Base-by-base conservation (phyloP, 345 rosid genomes). In the Populus deltoides region DNA sequence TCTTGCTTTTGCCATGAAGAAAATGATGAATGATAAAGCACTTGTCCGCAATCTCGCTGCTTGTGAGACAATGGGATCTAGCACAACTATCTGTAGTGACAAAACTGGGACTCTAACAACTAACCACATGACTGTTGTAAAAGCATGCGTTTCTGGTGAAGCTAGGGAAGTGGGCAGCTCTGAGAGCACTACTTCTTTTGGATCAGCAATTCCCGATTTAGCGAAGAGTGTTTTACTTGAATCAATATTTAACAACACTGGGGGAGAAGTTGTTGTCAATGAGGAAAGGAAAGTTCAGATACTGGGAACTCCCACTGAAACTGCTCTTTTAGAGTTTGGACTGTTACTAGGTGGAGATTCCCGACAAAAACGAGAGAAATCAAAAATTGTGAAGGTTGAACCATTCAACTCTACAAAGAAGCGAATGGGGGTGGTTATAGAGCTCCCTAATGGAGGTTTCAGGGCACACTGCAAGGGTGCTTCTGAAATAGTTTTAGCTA, bases 21-120 rank as follows among this genome's bases (percentile, higher is more conserved):
- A 93, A 77, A 94, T 93, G 98, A 94, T 93, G 98, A 94, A 94
- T 39, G 98, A 94, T 72, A 94, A 89, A 81, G 97, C 98, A 36
- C 94, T 93, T 9, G 97, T 94, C 15, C 84, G 97, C 3, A 92
- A 94, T 80, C 86, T 94, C 51, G 98, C 97, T 11, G 98, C 98
- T 70, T 94, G 98, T 78, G 97, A 91, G 86, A 94, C 98, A 5
- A 94, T 94, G 98, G 98, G 98, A 55, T 94, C 98, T 15, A 92
- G 93, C 31, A 92, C 98, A 6, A 92, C 88, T n/a, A 93, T 93
- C 73, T 94, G 97, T 49, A 94, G 98, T 9, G 98, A 93, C 79
- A 94, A 93, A 81, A 94, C 97, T 0, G 98, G 98, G 39, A 94
- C 97, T 5, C 87, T 94, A 61, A 94, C 98, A 10, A 93, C 98